Evolutionary conservation across 257 asterid genomes (phyloP).

Genomic region (Jacaranda mimosifolia): DNA sequence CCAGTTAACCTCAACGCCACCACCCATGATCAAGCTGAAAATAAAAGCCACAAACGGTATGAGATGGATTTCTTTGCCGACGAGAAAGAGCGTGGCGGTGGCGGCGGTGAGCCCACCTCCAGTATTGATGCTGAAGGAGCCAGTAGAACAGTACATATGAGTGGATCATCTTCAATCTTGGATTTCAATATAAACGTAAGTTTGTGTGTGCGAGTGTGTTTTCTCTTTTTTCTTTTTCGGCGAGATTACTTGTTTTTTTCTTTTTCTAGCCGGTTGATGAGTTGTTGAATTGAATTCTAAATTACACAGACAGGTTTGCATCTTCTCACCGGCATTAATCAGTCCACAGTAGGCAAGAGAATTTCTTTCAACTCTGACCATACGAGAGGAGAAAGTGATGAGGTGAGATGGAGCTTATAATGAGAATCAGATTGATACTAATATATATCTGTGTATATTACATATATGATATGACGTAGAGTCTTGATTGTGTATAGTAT

Average conservation of each 20-base stretch:
- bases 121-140: neutral
- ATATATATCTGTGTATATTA: conserved; percentile 23
- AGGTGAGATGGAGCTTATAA: conserved; percentile 47
- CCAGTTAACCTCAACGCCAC: conserved; percentile 59
- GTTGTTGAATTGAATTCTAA: neutral
- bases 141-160: conserved; percentile 32
- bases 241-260: neutral
- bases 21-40: conserved; percentile 1
- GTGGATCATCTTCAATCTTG: conserved; percentile 38
- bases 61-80: conserved; percentile 82
- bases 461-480: neutral
- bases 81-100: conserved; percentile 35
- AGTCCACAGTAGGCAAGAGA: conserved; percentile 58
- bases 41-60: conserved; percentile 41
- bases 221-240: neutral
- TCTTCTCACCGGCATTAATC: conserved; percentile 69
- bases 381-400: conserved; percentile 51
- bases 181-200: conserved; percentile 74
- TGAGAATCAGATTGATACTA: neutral
- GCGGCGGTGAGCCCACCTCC: neutral
- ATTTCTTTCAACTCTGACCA: conserved; percentile 56
- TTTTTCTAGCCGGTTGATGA: neutral
- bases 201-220: neutral
- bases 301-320: conserved; percentile 70
- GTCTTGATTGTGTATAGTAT: neutral